These are phyloP conservation scores for Puccinia triticina DNA, from an alignment of 1,284 basidiomycete genomes.

Conservation along the genomic window DNA sequence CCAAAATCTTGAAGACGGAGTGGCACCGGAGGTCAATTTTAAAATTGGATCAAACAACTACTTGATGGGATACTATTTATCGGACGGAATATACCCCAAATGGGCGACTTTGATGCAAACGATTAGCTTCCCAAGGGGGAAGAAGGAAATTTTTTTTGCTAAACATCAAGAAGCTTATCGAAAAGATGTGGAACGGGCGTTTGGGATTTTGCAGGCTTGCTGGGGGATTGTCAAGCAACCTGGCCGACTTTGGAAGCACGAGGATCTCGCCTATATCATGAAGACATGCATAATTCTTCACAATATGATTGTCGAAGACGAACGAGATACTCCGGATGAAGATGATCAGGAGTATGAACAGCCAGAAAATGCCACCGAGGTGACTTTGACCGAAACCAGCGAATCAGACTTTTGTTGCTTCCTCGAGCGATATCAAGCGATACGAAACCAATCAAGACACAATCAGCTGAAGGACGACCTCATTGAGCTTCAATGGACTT, in stretches of 20 bases:
- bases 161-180: not conserved
- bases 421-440: no score
- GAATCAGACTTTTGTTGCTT: no score
- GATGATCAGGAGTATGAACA: no score
- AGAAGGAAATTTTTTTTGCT: not conserved
- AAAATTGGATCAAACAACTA: not conserved
- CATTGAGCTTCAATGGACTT: no score
- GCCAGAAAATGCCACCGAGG: no score
- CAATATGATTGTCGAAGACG: slow-evolving; percentile 2
- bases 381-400: no score
- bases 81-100: not conserved
- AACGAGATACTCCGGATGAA: not conserved
- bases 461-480: no score
- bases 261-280: not conserved
- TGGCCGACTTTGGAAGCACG: not conserved
- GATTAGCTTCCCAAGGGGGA: not conserved
- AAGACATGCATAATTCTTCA: not conserved
- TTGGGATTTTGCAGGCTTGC: not conserved
- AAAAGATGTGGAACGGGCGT: not conserved
- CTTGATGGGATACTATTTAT: not conserved
- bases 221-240: not conserved
- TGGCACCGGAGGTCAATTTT: not conserved
- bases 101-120: not conserved
- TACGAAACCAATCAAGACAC: no score
- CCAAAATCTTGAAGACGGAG: not conserved